Base-by-base conservation (phyloP, 768 basidiomycete species). In the Mycena floridula region DNA sequence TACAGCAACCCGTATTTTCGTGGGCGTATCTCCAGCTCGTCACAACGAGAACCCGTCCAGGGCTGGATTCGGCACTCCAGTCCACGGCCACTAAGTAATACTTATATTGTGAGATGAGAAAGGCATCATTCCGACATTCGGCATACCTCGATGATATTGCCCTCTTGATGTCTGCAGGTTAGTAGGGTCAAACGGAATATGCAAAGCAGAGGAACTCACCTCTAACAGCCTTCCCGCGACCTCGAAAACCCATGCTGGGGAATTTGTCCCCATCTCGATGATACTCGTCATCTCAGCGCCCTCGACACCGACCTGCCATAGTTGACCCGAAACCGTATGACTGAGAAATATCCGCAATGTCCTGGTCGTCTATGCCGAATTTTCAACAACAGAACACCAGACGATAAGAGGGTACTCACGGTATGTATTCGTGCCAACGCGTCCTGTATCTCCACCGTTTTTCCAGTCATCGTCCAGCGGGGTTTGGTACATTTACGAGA, bases 381-480 rank as follows among this genome's bases (percentile, higher is more conserved):
- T n/a, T n/a, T n/a, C n/a, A n/a, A n/a, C n/a, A n/a, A n/a, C n/a
- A n/a, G 21, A 38, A 9, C 21, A 12, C 37, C 20, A 12, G 37
- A 12, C 9, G 37, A 12, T 11, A 12, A 8, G 9, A 12, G 18
- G 21, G 36, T 7, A 53, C 70, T 44, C 48, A 90, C 92, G 4
- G 81, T 78, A 16, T 85, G 80, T 25, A 77, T 81, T 46, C 84
- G 75, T 18, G 76, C 76, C 38, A 94, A 59, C n/a, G 90, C 81
- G 58, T 97, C 93, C 57, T 92, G 88, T 25, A 97, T 81, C 59
- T 97, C 93, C 7, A 85, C 85, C 54, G 76, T 81, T 65, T 95
- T 95, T 59, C 94, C 73, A 59, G 81, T 81, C 73, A 94, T 85
- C 3, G 91, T 94, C 94, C 94, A 96, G 62, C 30, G 95, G 68